Percentiles rank a stretch among this genome's conserved stretches.
These are phyloP conservation scores for Hypoxylon rickii DNA, from an alignment of 495 filamentous ascomycete species.

Conservation along the genomic window DNA sequence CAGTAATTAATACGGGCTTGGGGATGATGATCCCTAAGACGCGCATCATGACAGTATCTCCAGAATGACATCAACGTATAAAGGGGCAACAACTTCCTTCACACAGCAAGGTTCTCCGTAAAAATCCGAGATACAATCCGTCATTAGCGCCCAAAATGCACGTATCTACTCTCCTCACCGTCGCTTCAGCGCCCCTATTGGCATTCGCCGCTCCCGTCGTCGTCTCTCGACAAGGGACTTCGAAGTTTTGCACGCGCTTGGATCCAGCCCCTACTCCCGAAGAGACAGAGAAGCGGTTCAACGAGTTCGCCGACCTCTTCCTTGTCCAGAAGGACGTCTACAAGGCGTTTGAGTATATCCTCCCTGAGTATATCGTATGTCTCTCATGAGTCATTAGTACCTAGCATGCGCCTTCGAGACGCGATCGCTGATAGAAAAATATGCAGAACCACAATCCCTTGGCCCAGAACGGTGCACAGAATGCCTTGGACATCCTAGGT, in stretches of 20 bases:
- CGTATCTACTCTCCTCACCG: constrained; percentile 5
- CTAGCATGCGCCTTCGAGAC: background rate
- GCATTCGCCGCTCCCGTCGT: constrained; percentile 3
- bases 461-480: constrained; percentile 43
- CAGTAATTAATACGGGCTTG: constrained; percentile 8
- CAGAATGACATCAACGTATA: constrained; percentile 4
- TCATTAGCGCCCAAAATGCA: constrained; percentile 6
- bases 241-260: constrained; percentile 24
- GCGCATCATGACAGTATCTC: constrained; percentile 3
- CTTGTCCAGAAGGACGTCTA: constrained; percentile 43
- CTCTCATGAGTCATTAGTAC: background rate
- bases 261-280: constrained; percentile 29
- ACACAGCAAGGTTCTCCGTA: background rate
- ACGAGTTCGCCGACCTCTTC: constrained; percentile 43
- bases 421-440: background rate
- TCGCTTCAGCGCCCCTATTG: constrained; percentile 14
- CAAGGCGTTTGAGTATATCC: constrained; percentile 44
- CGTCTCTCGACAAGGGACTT: constrained; percentile 4
- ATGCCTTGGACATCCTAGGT: constrained; percentile 42
- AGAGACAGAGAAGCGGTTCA: constrained; percentile 35
- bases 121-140: background rate
- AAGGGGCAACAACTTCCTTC: background rate
- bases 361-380: constrained; percentile 43
- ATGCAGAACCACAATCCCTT: constrained; percentile 46
- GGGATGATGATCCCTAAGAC: background rate